A percentile compares a stretch with the other conserved stretches of the same genome.
phyloP scores from a whole-genome alignment of 2,329 filamentous ascomycete genomes.

The Rosellinia necatrix region DNA sequence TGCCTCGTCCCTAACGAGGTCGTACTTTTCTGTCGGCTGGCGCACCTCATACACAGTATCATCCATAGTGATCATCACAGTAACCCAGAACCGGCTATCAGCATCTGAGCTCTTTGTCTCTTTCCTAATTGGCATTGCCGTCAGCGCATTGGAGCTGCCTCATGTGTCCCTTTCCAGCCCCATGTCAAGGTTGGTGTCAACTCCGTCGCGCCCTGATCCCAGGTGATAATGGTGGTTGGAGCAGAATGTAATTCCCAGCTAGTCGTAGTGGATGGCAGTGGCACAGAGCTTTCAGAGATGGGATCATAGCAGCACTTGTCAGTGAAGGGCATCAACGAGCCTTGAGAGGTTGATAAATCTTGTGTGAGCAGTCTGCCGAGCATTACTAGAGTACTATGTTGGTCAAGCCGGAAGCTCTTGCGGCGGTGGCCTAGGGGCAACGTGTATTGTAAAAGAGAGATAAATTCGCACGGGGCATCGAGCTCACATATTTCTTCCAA shows the following conservation, averaged over 20 bases:
- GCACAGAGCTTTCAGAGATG: slow-evolving; percentile 5
- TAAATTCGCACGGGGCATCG: slow-evolving; percentile 1
- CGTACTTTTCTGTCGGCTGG: slow-evolving; percentile 1
- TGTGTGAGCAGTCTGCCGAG: slow-evolving; percentile 3
- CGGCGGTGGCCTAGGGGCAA: background rate
- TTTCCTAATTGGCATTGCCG: background rate
- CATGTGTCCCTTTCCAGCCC: background rate
- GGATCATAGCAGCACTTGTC: background rate
- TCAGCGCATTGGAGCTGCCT: background rate
- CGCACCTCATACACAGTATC: slow-evolving; percentile 5
- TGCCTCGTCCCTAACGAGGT: background rate
- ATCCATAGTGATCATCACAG: slow-evolving; percentile 1
- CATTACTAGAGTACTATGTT: slow-evolving; percentile 1
- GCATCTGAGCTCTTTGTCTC: background rate
- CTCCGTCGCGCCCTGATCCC: background rate
- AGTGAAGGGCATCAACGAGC: slow-evolving; percentile 5
- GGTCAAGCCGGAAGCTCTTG: background rate
- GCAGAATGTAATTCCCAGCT: slow-evolving; percentile 3
- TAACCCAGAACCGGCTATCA: slow-evolving; percentile 3
- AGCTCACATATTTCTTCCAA: slow-evolving; percentile 1
- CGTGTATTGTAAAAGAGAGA: background rate
- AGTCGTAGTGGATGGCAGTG: slow-evolving; percentile 6
- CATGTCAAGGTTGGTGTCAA: slow-evolving; percentile 5
- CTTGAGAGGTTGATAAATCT: background rate
- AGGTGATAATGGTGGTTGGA: background rate